Base-by-base conservation (phyloP, 495 filamentous ascomycete species). In the Parathielavia hyrcaniae region DNA sequence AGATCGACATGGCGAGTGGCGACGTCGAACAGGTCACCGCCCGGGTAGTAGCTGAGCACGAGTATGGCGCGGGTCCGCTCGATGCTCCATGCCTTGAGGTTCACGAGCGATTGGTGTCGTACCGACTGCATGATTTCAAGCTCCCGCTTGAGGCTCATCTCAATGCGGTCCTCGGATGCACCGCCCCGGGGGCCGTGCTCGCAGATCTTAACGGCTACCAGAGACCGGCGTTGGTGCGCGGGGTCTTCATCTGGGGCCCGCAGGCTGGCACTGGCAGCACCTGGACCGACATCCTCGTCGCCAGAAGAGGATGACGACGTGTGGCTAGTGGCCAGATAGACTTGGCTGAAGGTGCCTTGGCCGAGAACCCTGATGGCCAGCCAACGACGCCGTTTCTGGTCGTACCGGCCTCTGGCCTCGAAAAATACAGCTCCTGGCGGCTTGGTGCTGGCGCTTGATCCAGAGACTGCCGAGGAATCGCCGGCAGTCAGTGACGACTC, bases 161-260 rank as follows among this genome's bases (percentile, higher is more conserved):
- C 90, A 45, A 97, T 79, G 40, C 93, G 83, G 61, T 96, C 87
- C 67, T 95, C 90, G 1, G 80, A 83, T 11, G 91, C 92, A 19
- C 91, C 91, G 36, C 93, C 95, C 10, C 89, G 88, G 11, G 93
- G 91, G 2, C 92, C 93, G 69, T 95, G 89, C 65, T 96, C 90
- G 60, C 95, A 90, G 55, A 98, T 83, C 71, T 98, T 98, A 63
- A 98, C 85, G 13, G 93, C 93, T 12, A 97, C 95, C 22, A 97
- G 79, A 73, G 67, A 84, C 62, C 60, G 81, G 36, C 61, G 75
- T 59, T 65, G 74, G 32, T 67, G 63, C 44, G 64, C 61, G 22
- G 67, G 49, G 16, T 47, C 35, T 12, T 61, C 59, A 32, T 64
- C 65, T 1, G 66, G 64, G 4, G 59, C 63, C 22, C 48, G 50